These are phyloP conservation scores for Hanseniaspora lindneri DNA, from an alignment of 805 yeast species.

Conservation along the genomic window DNA sequence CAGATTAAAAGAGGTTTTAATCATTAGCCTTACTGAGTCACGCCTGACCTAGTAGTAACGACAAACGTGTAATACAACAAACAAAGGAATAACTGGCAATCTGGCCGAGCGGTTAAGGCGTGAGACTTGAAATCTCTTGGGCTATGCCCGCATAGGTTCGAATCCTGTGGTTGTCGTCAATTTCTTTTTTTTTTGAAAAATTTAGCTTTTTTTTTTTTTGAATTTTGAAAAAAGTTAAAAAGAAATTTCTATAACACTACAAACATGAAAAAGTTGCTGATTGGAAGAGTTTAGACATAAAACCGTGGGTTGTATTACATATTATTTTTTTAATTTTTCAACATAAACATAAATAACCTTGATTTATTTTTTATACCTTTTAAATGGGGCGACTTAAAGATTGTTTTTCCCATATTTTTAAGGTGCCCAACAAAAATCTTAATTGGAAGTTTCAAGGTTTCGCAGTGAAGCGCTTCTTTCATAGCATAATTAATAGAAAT, in stretches of 20 bases:
- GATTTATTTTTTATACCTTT: too few species aligned
- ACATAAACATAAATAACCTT: too few species aligned
- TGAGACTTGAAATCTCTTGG: slow-evolving; percentile 71
- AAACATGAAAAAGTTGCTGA: too few species aligned
- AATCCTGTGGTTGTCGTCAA: slow-evolving; percentile 95
- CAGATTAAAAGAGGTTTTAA: too few species aligned
- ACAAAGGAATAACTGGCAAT: slow-evolving; percentile 35
- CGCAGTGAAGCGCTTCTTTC: slow-evolving; percentile 6
- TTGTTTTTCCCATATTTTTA: neutral
- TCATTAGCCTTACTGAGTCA: too few species aligned
- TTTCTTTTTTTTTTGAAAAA: slow-evolving; percentile 32
- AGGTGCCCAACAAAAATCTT: neutral
- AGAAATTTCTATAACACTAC: too few species aligned
- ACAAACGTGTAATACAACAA: too few species aligned
- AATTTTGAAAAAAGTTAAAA: neutral
- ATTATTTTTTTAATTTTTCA: too few species aligned
- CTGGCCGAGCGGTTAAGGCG: slow-evolving; percentile 95
- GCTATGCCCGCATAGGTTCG: slow-evolving; percentile 97
- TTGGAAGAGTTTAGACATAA: too few species aligned
- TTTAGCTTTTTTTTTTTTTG: neutral
- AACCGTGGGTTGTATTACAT: too few species aligned
- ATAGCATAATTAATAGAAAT: neutral
- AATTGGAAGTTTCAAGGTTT: neutral
- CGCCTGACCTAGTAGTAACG: too few species aligned
- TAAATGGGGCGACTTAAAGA: neutral